Conservation (phyloP, 2,329 filamentous ascomycete genomes). For the Fusarium mexicanum region DNA sequence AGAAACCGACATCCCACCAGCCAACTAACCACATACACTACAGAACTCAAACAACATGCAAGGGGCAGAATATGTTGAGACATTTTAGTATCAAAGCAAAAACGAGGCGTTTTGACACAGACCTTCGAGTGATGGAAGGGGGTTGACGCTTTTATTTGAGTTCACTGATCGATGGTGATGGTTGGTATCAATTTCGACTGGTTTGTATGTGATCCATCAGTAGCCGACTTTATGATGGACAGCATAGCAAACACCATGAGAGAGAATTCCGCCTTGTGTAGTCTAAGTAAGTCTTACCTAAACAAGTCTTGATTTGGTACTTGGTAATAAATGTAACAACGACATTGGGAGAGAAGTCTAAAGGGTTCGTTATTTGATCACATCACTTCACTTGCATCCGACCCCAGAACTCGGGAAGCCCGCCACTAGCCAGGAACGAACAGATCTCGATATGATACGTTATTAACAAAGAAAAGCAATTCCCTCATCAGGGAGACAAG, state of each 20-base stretch:
- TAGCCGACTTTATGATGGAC: background rate
- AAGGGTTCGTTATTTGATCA: background rate
- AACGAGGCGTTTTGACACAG: background rate
- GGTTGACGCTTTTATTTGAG: background rate
- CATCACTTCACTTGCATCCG: background rate
- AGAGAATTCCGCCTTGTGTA: too few species aligned
- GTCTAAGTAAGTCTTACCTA: too few species aligned
- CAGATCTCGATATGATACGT: background rate
- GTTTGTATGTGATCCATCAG: background rate
- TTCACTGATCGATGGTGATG: background rate
- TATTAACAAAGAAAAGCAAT: background rate
- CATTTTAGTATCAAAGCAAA: background rate
- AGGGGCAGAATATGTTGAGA: background rate
- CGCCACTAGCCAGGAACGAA: background rate
- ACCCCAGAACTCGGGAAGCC: constrained; percentile 10
- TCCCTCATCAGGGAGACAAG: background rate
- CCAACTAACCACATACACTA: background rate
- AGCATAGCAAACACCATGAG: background rate
- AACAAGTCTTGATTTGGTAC: too few species aligned
- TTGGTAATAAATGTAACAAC: background rate
- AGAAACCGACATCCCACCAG: background rate
- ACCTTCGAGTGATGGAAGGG: background rate
- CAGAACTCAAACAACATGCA: constrained; percentile 4
- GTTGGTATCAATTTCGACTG: background rate
- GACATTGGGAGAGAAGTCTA: background rate